Base-by-base conservation (phyloP, 148 eudicot genomes). In the Spergularia bocconei region DNA sequence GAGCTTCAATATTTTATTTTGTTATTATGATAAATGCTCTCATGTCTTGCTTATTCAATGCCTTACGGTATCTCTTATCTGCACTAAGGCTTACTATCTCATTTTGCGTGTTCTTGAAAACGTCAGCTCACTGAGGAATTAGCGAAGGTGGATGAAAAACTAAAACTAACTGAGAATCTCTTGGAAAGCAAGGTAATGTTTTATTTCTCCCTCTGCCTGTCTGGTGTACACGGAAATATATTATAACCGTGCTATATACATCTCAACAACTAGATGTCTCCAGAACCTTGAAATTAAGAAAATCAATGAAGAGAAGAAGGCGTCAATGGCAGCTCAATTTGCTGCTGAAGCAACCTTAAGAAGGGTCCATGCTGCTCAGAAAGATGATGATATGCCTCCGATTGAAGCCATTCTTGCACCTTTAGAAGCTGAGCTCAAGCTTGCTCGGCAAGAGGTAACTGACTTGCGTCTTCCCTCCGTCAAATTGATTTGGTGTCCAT, bases 261-360 rank as follows among this genome's bases (percentile, higher is more conserved):
- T 13, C 76, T 75, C 38, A 50, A 69, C 33, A 64, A 50, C 21
- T 57, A 14, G 69, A 23, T 21, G 76, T 54, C 74, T 85, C 78
- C 85, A 95, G 98, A 92, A 90, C 83, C 88, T 95, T 58, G 98
- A 95, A 77, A 81, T 89, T 13, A 95, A 85, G 81, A 95, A 88
- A 82, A 86, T 88, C 73, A 92, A 84, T 79, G 97, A 95, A 73
- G 97, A 95, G 88, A 95, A 92, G 77, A 95, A 87, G 77, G 88
- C 89, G 63, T 86, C 98, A 48, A 75, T 95, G 88, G 91, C 97
- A 51, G 98, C 98, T 77, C 98, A 95, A 80, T 95, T 89, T 89
- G 98, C 98, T 21, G 98, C 98, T 64, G 98, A 95, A 87, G 98
- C 98, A 71, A 95, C 98, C 54, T 97, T 95, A 70, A 84, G 98